A percentile compares a stretch with the other conserved stretches of the same genome.
Evolutionary conservation across 441 rosid genomes (phyloP).

Genomic region (Pelargonium fulgidum): DNA sequence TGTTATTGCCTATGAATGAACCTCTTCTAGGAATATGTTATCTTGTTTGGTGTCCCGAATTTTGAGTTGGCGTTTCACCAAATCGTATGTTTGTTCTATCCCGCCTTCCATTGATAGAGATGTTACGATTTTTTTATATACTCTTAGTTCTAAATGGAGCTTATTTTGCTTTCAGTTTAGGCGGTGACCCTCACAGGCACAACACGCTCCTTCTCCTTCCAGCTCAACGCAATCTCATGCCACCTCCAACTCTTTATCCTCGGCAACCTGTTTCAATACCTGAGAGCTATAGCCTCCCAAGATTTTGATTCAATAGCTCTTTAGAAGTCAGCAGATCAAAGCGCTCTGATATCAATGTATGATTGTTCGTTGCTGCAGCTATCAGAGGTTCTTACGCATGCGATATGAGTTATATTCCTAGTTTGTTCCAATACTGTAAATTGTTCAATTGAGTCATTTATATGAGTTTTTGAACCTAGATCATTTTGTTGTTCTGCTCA

Average conservation of each 20-base stretch:
- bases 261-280: slow-evolving; percentile 76
- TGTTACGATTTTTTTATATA: not conserved
- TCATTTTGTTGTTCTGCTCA: no score
- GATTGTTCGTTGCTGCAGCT: not conserved
- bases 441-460: no score
- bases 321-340: slow-evolving; percentile 62
- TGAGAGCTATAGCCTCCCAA: slow-evolving; percentile 60
- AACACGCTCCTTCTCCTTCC: slow-evolving; percentile 74
- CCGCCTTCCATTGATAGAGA: not conserved
- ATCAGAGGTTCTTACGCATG: not conserved
- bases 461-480: no score
- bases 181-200: slow-evolving; percentile 55
- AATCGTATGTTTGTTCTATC: not conserved
- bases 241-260: slow-evolving; percentile 92
- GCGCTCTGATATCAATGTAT: slow-evolving; percentile 74
- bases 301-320: slow-evolving; percentile 50
- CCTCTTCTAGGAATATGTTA: no score
- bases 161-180: slow-evolving; percentile 11
- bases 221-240: slow-evolving; percentile 83
- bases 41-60: no score
- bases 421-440: no score
- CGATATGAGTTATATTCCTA: no score
- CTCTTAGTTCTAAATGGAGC: not conserved
- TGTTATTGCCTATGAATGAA: no score
- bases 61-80: not conserved